These are phyloP conservation scores for Beauveria sp. DNA, from an alignment of 2,329 filamentous ascomycete genomes.

Conservation along the genomic window DNA sequence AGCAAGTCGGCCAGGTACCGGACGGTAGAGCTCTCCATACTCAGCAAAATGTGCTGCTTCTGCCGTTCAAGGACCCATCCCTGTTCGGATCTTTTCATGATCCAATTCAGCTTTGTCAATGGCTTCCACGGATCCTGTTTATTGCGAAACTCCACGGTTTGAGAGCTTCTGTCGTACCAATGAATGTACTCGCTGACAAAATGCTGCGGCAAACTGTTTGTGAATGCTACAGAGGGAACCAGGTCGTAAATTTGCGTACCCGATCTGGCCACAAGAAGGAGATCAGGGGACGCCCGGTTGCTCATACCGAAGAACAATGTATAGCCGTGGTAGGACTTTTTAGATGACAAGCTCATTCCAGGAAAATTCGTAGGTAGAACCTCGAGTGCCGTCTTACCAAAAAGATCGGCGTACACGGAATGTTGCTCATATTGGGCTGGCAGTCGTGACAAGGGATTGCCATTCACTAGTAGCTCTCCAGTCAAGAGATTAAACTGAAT, in stretches of 20 bases:
- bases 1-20: neutral
- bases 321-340: neutral
- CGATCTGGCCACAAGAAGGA: neutral
- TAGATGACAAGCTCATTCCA: constrained; percentile 1
- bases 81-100: neutral
- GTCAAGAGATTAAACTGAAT: constrained; percentile 12
- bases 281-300: neutral
- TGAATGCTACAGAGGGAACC: neutral
- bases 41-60: neutral
- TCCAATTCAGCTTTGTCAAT: neutral
- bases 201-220: neutral
- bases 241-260: neutral
- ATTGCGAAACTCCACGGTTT: neutral
- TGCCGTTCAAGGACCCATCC: neutral
- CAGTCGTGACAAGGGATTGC: neutral
- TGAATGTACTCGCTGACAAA: neutral
- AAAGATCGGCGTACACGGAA: neutral
- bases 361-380: neutral
- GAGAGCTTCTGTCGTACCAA: neutral
- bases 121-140: neutral
- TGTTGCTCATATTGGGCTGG: neutral
- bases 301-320: neutral
- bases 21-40: neutral
- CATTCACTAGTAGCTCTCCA: constrained; percentile 6
- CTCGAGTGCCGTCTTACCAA: neutral